Conservation (phyloP, 129 eudicot genomes). For the sunflower (Helianthus annuus) region HanXRQr2.0-SUNRISE NC_035437.2:157898610-157899109, state of each 20-base stretch:
- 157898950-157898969: slow-evolving; percentile 89
- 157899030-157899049: neutral
- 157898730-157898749: too few species aligned
- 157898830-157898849: neutral
- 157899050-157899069: neutral
- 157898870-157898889: slow-evolving; percentile 12
- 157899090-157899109: neutral
- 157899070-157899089: neutral
- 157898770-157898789: too few species aligned
- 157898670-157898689: too few species aligned
- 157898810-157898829: too few species aligned
- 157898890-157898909: slow-evolving; percentile 82
- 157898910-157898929: slow-evolving; percentile 77
- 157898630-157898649: too few species aligned
- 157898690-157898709: too few species aligned
- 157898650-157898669: too few species aligned
- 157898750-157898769: too few species aligned
- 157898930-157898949: slow-evolving; percentile 90
- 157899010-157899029: neutral
- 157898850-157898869: neutral
- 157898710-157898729: too few species aligned
- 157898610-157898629: too few species aligned
- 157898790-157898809: too few species aligned
- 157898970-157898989: slow-evolving; percentile 91
- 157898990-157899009: neutral